phyloP scores from a whole-genome alignment of 1,284 basidiomycete genomes.

The Austroboletus novae-zelandiae region DNA sequence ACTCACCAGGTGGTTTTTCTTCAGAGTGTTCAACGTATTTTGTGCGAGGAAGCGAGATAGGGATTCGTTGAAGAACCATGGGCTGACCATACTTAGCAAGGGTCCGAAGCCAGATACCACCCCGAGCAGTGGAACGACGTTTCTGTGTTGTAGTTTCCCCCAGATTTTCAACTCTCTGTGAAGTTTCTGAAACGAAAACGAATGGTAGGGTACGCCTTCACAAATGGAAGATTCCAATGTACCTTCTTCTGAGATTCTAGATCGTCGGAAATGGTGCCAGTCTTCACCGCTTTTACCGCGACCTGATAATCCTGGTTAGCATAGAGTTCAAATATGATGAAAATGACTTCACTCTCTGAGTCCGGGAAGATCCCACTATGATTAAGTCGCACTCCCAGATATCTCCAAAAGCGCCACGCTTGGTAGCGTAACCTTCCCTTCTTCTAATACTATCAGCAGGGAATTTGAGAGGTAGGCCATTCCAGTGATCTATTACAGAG shows the following conservation, averaged over 20 bases:
- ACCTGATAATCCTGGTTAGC: conserved; percentile 12
- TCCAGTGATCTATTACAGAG: conserved; percentile 9
- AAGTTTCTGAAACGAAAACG: conserved; percentile 17
- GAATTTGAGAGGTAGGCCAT: conserved; percentile 12
- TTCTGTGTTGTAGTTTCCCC: conserved; percentile 20
- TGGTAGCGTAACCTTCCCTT: conserved; percentile 10
- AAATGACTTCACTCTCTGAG: conserved; percentile 8
- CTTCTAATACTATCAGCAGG: conserved; percentile 9
- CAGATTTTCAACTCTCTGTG: conserved; percentile 28
- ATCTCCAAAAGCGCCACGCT: conserved; percentile 22
- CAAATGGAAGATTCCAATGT: neutral
- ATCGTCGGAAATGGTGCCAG: neutral
- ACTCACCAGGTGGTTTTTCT: conserved; percentile 19
- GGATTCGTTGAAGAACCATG: conserved; percentile 29
- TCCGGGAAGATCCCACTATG: neutral
- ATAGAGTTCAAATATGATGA: neutral
- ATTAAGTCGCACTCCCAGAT: conserved; percentile 28
- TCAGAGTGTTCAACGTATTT: neutral
- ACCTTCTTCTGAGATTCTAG: conserved; percentile 15
- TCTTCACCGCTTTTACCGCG: conserved; percentile 25
- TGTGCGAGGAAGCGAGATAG: conserved; percentile 17
- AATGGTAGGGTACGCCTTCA: neutral
- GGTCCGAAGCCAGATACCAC: conserved; percentile 20
- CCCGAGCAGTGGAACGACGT: conserved; percentile 30
- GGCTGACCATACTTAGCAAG: conserved; percentile 26